A percentile compares a stretch with the other conserved stretches of the same genome.
Evolutionary conservation across 2,329 filamentous ascomycete species (phyloP).

Genomic region (Botrytis fabae): DNA sequence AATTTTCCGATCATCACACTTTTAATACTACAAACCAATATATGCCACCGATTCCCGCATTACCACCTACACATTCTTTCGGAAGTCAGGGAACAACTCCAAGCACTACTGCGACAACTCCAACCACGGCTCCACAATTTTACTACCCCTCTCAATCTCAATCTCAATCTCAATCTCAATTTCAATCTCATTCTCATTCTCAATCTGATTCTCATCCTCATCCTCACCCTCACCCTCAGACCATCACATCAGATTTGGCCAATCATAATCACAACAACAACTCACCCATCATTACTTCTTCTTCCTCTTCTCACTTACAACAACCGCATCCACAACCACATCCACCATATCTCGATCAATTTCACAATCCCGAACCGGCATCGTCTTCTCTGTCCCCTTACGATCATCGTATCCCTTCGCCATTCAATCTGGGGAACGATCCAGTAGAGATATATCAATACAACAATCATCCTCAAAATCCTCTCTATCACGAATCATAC

Average conservation of each 20-base stretch:
- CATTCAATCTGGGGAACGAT: background rate
- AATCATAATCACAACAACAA: constrained; percentile 8
- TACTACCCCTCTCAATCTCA: constrained; percentile 12
- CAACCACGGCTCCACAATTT: constrained; percentile 12
- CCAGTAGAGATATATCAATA: constrained; percentile 13
- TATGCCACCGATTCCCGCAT: constrained; percentile 38
- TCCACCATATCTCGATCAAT: background rate
- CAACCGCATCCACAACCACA: background rate
- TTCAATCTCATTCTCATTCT: background rate
- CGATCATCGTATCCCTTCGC: constrained; percentile 5
- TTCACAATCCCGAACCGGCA: background rate
- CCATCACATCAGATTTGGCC: constrained; percentile 25
- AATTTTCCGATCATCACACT: constrained; percentile 26
- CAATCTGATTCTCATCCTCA: background rate
- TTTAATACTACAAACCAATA: constrained; percentile 31
- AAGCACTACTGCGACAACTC: background rate
- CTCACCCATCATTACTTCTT: background rate
- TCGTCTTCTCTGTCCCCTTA: background rate
- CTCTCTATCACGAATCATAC: constrained; percentile 12
- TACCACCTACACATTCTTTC: constrained; percentile 33
- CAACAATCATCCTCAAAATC: constrained; percentile 22
- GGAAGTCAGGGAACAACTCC: constrained; percentile 11
- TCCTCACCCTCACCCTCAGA: constrained; percentile 11
- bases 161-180: background rate
- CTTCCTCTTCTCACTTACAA: background rate